A percentile compares a stretch with the other conserved stretches of the same genome.
Evolutionary conservation across 345 rosid species (phyloP).

Genomic region (Laguncularia racemosa): DNA sequence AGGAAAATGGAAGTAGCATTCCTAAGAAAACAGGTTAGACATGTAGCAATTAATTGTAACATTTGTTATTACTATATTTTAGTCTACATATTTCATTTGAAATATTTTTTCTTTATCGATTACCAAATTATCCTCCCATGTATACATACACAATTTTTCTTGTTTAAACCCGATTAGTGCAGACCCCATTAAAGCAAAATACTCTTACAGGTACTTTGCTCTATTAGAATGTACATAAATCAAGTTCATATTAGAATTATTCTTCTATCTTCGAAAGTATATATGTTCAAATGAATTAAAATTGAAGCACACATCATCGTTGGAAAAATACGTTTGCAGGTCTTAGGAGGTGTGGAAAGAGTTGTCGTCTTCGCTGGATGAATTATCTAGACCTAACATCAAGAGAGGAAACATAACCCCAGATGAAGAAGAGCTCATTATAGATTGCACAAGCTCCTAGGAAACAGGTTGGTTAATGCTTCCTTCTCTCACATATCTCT

Average conservation of each 20-base stretch:
- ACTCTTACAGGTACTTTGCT: no score
- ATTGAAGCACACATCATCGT: no score
- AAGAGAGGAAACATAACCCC: constrained; percentile 44
- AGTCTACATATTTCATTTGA: not conserved
- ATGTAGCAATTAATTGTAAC: not conserved
- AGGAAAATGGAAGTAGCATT: not conserved
- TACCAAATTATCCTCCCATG: no score
- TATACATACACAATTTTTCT: no score
- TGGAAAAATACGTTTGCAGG: not conserved
- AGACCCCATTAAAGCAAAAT: no score
- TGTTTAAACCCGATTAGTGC: no score
- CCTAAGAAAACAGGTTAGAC: not conserved
- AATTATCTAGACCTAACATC: constrained; percentile 43
- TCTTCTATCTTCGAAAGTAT: no score
- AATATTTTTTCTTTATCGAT: no score
- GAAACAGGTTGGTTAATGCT: constrained; percentile 38
- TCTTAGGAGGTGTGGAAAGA: constrained; percentile 39
- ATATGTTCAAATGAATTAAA: no score
- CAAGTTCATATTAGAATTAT: no score
- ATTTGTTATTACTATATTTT: not conserved
- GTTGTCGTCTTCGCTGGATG: constrained; percentile 50
- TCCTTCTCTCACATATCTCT: no score
- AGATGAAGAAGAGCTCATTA: constrained; percentile 46
- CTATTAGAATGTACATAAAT: no score
- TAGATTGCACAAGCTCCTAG: constrained; percentile 38